Evolutionary conservation across 305 asterid species (phyloP), one percentile per base, ranked within the genome.

Genomic region (Ajuga reptans): DNA sequence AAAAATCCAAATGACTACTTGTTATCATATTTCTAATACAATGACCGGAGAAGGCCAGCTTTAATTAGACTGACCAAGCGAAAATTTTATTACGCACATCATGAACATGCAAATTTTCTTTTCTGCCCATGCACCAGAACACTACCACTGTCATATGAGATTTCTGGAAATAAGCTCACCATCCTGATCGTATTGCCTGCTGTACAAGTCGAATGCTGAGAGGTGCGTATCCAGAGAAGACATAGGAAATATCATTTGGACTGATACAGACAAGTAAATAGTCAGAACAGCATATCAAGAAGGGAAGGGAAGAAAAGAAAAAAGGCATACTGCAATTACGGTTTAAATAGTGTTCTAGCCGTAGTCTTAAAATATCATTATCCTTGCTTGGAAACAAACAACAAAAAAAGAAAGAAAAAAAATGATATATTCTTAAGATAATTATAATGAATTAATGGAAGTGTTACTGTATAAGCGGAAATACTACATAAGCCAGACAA

Each of bases 181-280:
- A 93, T 68, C 97, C 97, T 37, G 96, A 90, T 81, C 95, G 83
- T 66, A 93, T 87, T 15, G 97, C 97, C 46, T 90, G 96, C 79
- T 93, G 96, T 74, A 93, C 85, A 47, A 93, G 92, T 67, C 97
- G 96, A 77, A 93, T 79, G 77, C 99, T 90, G 81, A 93, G 96
- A 69, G 99, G 99, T 36, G 99, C 97, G 45, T 90, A 93, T 79
- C 97, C 99, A 73, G 97, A 90, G 86, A 93, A 93, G 75, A 87
- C 96, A 59, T 90, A 90, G 62, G 96, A 85, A 68, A 93, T 90
- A 80, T 93, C 97, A 61, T 84, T 89, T 77, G 96, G 99, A 62
- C 97, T 93, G 81, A 53, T 0, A 64, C 10, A 74, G 45, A 46
- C 6, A 66, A 66, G 75, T 73, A 55, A 78, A 67, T 24, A 9